Evolutionary conservation across 108 stramenopile genomes (phyloP).

Genomic region (Fistulifera pelliculosa): DNA sequence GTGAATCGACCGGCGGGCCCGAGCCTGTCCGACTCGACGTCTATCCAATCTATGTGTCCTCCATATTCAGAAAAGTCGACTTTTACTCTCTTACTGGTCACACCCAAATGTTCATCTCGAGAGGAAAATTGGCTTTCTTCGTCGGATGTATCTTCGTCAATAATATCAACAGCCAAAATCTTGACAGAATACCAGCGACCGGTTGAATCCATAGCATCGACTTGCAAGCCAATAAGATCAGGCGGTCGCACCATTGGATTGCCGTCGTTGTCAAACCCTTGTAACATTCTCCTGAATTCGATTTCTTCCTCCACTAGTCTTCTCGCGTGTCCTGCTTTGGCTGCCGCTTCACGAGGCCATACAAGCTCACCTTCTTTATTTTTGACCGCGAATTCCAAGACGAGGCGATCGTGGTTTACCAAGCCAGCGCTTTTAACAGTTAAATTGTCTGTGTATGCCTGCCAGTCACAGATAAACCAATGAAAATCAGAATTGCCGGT

Average conservation of each 20-base stretch:
- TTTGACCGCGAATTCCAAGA: constrained; percentile 66
- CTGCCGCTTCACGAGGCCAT: constrained; percentile 84
- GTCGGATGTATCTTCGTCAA: constrained; percentile 19
- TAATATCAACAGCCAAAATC: constrained; percentile 43
- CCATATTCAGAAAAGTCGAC: constrained; percentile 67
- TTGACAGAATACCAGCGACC: constrained; percentile 75
- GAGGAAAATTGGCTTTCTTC: too few species aligned
- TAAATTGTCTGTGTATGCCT: constrained; percentile 53
- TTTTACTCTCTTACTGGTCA: constrained; percentile 41
- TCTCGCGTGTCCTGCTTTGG: constrained; percentile 61
- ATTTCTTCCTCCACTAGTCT: constrained; percentile 66
- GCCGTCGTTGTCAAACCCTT: constrained; percentile 50
- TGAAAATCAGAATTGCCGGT: constrained; percentile 24
- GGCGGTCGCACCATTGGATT: constrained; percentile 28
- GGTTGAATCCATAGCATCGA: constrained; percentile 78
- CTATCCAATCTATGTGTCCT: constrained; percentile 76
- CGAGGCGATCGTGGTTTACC: constrained; percentile 48
- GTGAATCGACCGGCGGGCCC: constrained; percentile 76
- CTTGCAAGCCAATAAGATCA: constrained; percentile 34
- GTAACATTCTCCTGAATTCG: constrained; percentile 46
- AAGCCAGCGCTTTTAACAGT: constrained; percentile 64
- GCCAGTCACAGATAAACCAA: constrained; percentile 37
- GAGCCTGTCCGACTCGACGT: constrained; percentile 71
- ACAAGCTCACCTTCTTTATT: constrained; percentile 52
- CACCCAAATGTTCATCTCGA: constrained; percentile 24